phyloP scores from a whole-genome alignment of 306 rosid genomes.

The Gastrolobium villosum region DNA sequence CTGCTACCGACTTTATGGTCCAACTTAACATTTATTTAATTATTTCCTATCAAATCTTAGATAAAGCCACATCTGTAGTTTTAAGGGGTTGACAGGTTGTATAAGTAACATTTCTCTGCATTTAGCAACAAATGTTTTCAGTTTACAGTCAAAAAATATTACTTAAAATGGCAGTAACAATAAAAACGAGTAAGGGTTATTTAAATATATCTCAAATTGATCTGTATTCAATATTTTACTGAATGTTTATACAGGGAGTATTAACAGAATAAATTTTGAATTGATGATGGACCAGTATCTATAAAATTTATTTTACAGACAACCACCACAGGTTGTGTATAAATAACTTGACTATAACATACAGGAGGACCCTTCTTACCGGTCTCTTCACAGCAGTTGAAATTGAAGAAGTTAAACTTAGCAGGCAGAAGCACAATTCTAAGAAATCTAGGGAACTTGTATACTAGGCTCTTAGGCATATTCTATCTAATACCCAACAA shows the following conservation, averaged over 20 bases:
- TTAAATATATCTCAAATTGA: not conserved
- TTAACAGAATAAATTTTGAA: not conserved
- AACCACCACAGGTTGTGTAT: not conserved
- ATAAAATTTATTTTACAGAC: slow-evolving; percentile 39
- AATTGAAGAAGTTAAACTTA: slow-evolving; percentile 10
- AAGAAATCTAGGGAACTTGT: not conserved
- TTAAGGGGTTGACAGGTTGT: not conserved
- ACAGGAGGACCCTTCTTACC: slow-evolving; percentile 32
- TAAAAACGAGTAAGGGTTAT: not conserved
- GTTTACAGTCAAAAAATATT: not conserved
- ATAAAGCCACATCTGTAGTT: not conserved
- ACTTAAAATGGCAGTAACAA: not conserved
- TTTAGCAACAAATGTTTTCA: not conserved
- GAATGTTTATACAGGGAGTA: slow-evolving; percentile 27
- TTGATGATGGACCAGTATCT: not conserved
- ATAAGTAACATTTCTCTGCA: not conserved
- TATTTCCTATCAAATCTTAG: not conserved
- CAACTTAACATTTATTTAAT: not conserved
- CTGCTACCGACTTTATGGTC: not conserved
- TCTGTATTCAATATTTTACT: slow-evolving; percentile 15
- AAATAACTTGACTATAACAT: slow-evolving; percentile 9
- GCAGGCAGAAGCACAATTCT: slow-evolving; percentile 3
- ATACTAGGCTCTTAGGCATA: not conserved
- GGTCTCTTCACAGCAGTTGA: slow-evolving; percentile 43
- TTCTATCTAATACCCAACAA: slow-evolving; percentile 33